Percentiles rank a stretch among this genome's conserved stretches.
Conservation (phyloP, 345 rosid genomes). For the Boechera retrofracta region DNA sequence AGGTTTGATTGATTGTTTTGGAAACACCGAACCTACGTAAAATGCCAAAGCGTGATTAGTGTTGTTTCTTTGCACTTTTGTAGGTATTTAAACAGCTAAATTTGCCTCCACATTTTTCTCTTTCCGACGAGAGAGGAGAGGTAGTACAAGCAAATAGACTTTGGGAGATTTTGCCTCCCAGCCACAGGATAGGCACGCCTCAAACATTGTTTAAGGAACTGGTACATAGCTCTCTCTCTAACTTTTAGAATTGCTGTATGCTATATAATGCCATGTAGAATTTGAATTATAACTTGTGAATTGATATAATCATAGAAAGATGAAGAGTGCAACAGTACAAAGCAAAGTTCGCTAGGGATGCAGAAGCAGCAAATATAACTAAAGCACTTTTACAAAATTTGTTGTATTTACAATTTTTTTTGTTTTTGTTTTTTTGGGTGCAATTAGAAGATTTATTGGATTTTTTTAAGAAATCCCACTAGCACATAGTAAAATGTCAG, state of each 20-base stretch:
- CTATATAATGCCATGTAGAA: not conserved
- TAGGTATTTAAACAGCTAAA: constrained; percentile 87
- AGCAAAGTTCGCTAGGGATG: constrained; percentile 74
- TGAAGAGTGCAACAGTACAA: constrained; percentile 63
- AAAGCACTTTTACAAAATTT: too few species aligned
- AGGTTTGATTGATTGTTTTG: too few species aligned
- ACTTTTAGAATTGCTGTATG: too few species aligned
- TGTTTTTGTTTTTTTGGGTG: not conserved
- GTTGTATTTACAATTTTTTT: not conserved
- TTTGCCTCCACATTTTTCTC: constrained; percentile 65
- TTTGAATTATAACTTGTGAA: constrained; percentile 19
- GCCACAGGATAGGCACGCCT: constrained; percentile 75
- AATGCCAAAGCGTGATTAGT: constrained; percentile 11
- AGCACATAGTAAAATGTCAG: not conserved
- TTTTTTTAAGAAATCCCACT: not conserved
- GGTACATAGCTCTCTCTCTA: constrained; percentile 44
- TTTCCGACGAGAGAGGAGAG: constrained; percentile 70
- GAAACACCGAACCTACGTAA: too few species aligned
- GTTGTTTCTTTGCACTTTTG: not conserved
- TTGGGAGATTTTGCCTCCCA: constrained; percentile 64
- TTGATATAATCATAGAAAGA: constrained; percentile 52
- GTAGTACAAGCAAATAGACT: constrained; percentile 60
- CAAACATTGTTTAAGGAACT: constrained; percentile 74
- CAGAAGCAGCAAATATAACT: constrained; percentile 46
- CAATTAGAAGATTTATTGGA: not conserved